Evolutionary conservation across 169 alveolate genomes (phyloP).

Genomic region (Plasmodium fragile): DNA sequence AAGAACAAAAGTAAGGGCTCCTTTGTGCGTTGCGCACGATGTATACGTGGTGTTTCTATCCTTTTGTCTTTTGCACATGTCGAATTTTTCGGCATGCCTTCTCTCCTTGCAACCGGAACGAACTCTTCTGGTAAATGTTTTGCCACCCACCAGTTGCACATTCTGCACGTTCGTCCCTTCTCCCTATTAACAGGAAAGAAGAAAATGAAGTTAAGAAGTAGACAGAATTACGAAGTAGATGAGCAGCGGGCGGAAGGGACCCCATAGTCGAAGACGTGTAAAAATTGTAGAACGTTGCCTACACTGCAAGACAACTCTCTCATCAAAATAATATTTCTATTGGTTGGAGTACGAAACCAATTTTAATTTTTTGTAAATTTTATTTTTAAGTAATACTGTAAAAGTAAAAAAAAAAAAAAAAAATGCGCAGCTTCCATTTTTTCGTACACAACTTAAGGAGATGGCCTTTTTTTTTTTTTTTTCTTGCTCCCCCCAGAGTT

Average conservation of each 20-base stretch:
- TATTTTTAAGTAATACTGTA: conserved; percentile 11
- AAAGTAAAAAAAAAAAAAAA: not conserved
- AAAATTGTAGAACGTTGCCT: not conserved
- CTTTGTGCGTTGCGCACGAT: not conserved
- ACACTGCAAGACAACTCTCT: not conserved
- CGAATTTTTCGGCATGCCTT: not conserved
- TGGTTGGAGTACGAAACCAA: not conserved
- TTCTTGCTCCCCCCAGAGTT: not conserved
- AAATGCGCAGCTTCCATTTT: not conserved
- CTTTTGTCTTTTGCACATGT: not conserved
- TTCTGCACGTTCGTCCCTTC: not conserved
- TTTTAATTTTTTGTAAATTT: conserved; percentile 35
- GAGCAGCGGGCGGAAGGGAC: not conserved
- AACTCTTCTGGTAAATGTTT: not conserved
- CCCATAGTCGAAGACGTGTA: not conserved
- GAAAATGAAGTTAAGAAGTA: conserved; percentile 29
- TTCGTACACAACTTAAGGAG: not conserved
- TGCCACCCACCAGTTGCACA: not conserved
- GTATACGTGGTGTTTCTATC: not conserved
- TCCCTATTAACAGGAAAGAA: conserved; percentile 23
- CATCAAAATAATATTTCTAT: not conserved
- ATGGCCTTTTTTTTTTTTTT: not conserved
- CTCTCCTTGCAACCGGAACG: not conserved
- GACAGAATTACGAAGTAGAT: not conserved
- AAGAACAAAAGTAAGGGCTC: not conserved